Percentiles rank a stretch among this genome's conserved stretches.
Evolutionary conservation across 176 grass and related monocot genomes (phyloP).

Genomic region (Miscanthus lutarioriparius): DNA sequence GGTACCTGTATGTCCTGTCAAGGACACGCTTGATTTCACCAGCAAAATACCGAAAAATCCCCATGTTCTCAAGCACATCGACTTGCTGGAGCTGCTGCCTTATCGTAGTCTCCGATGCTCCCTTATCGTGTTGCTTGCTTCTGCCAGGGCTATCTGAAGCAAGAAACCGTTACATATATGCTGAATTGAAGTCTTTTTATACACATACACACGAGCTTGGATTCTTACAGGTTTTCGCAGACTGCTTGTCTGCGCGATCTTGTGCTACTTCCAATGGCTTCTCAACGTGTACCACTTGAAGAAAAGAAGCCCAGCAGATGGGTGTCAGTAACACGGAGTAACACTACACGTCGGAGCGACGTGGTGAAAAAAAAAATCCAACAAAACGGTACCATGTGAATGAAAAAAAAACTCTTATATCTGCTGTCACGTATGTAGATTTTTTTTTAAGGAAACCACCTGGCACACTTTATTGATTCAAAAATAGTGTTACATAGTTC

Average conservation of each 20-base stretch:
- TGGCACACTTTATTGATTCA: too few species aligned
- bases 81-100: slow-evolving; percentile 20
- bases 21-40: slow-evolving; percentile 55
- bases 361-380: too few species aligned
- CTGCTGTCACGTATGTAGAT: too few species aligned
- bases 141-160: not conserved
- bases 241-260: not conserved
- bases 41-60: slow-evolving; percentile 54
- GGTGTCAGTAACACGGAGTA: not conserved
- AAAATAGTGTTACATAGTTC: too few species aligned
- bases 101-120: not conserved
- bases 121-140: not conserved
- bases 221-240: not conserved
- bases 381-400: too few species aligned
- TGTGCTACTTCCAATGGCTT: not conserved
- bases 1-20: slow-evolving; percentile 55
- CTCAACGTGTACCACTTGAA: not conserved
- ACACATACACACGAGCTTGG: not conserved
- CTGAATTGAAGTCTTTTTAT: not conserved
- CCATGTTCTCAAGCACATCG: slow-evolving; percentile 58
- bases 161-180: not conserved
- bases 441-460: too few species aligned
- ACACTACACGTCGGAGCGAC: too few species aligned
- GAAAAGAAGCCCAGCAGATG: not conserved
- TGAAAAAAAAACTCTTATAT: too few species aligned